A percentile compares a stretch with the other conserved stretches of the same genome.
These are phyloP conservation scores for Phytophthora sojae DNA, from an alignment of 352 stramenopile species.

Conservation along the genomic window DNA sequence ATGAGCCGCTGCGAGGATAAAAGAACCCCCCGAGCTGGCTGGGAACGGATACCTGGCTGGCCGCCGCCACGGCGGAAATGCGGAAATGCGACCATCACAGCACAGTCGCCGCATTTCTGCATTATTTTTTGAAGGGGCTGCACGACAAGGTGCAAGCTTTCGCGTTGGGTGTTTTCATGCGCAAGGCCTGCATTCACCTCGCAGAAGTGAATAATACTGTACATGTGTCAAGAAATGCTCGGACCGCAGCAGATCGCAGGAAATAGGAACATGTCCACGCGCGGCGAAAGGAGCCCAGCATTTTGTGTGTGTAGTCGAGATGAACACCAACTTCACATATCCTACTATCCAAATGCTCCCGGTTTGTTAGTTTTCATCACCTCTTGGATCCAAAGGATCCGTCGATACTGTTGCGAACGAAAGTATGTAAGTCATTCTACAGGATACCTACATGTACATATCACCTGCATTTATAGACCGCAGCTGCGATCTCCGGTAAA, in stretches of 20 bases:
- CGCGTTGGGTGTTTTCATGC: not conserved
- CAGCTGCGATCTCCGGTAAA: conserved; percentile 6
- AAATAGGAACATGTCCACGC: conserved; percentile 12
- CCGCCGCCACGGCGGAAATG: conserved; percentile 12
- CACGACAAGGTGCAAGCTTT: conserved; percentile 8
- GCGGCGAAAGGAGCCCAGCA: conserved; percentile 21
- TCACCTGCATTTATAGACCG: conserved; percentile 9
- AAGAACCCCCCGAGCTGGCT: conserved; percentile 30
- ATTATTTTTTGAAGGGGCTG: not conserved
- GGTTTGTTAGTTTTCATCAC: not conserved
- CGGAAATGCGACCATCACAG: conserved; percentile 1
- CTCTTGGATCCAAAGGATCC: not conserved
- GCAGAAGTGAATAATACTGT: not conserved
- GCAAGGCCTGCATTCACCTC: conserved; percentile 1
- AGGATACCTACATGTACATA: no score
- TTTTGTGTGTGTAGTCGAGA: conserved; percentile 11
- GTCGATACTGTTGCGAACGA: not conserved
- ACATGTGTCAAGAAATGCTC: conserved; percentile 14
- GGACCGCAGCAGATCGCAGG: conserved; percentile 13
- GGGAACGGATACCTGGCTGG: conserved; percentile 24
- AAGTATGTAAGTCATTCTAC: no score
- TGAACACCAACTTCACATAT: not conserved
- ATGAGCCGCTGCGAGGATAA: conserved; percentile 13
- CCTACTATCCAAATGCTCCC: conserved; percentile 4
- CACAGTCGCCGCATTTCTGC: not conserved